phyloP scores from a whole-genome alignment of 768 basidiomycete genomes.

The Macrolepiota dolichaula region DNA sequence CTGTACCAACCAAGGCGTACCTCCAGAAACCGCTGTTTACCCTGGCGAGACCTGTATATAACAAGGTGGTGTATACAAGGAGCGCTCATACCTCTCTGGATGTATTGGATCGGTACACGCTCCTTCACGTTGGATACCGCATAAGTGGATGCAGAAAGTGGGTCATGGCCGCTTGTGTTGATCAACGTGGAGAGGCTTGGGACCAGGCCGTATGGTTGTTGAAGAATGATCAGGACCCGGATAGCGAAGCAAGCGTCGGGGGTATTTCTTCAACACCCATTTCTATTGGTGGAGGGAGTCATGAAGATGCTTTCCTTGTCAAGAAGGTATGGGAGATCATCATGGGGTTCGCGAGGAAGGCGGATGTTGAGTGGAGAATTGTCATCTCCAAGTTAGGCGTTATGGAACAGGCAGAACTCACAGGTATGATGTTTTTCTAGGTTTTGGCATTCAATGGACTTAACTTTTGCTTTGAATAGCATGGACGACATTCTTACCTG shows the following conservation, averaged over 20 bases:
- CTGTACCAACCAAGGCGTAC: constrained; percentile 9
- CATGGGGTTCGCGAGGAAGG: constrained; percentile 54
- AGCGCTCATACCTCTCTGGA: constrained; percentile 35
- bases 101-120: constrained; percentile 42
- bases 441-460: background rate
- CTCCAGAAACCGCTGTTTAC: constrained; percentile 68
- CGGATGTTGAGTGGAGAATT: constrained; percentile 78
- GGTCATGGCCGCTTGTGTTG: constrained; percentile 71
- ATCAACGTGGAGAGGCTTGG: constrained; percentile 76
- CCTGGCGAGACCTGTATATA: constrained; percentile 45
- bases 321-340: constrained; percentile 71
- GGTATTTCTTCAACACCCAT: background rate
- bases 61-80: constrained; percentile 35
- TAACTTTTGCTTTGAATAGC: constrained; percentile 36
- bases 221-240: constrained; percentile 32
- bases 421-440: constrained; percentile 44
- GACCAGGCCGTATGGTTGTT: constrained; percentile 66
- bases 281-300: background rate
- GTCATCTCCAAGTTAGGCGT: constrained; percentile 67
- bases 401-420: constrained; percentile 56
- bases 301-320: constrained; percentile 47
- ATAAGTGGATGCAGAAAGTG: constrained; percentile 68
- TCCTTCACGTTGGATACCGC: constrained; percentile 77
- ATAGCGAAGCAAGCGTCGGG: constrained; percentile 23
- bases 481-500: constrained; percentile 56